Conservation (phyloP, 495 filamentous ascomycete genomes). For the Neurospora sp. region DNA sequence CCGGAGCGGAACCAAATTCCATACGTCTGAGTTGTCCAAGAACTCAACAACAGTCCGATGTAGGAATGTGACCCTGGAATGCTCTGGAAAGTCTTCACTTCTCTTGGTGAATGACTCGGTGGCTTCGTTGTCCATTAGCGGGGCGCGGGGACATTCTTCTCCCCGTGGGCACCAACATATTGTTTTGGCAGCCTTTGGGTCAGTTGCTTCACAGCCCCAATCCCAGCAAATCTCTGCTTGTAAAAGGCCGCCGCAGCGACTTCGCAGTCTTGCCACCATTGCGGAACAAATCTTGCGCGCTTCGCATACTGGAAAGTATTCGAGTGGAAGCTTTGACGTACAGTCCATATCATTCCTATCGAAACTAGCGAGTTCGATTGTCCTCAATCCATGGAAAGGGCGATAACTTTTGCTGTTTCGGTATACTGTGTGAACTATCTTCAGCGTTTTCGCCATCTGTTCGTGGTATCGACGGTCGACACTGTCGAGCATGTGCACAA, state of each 20-base stretch:
- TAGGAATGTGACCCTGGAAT: neutral
- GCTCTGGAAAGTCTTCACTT: too few species aligned
- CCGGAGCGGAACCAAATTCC: neutral
- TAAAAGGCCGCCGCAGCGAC: neutral
- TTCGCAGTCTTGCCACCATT: neutral
- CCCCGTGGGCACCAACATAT: neutral
- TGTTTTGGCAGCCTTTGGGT: too few species aligned
- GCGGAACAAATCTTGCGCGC: neutral
- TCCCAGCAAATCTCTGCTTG: neutral
- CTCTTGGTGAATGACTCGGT: too few species aligned
- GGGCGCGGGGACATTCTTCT: neutral
- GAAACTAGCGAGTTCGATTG: neutral
- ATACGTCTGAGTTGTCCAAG: neutral
- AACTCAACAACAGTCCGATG: neutral
- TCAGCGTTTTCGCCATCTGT: conserved; percentile 4
- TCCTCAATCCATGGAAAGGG: too few species aligned
- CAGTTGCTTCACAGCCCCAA: neutral
- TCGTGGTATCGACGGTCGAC: conserved; percentile 1
- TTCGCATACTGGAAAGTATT: neutral
- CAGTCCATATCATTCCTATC: neutral
- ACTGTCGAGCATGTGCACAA: conserved; percentile 15
- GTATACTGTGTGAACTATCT: neutral
- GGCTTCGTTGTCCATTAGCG: too few species aligned
- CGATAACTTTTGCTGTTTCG: too few species aligned
- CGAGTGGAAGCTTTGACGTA: neutral